Evolutionary conservation across 805 yeast genomes (phyloP).

Genomic region (Candida ortonii): DNA sequence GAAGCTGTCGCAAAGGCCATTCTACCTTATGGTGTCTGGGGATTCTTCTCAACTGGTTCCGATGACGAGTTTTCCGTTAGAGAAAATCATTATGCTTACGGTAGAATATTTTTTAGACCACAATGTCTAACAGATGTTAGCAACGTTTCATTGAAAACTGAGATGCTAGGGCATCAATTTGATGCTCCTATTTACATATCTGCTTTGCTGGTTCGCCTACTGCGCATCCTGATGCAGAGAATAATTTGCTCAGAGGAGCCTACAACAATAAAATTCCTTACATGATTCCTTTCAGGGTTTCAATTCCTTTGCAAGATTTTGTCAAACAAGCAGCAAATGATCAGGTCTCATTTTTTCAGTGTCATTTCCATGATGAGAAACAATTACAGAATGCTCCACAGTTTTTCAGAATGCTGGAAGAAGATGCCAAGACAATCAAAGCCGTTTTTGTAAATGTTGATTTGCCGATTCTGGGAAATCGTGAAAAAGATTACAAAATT

Average conservation of each 20-base stretch:
- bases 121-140: constrained; percentile 71
- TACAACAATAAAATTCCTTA: constrained; percentile 66
- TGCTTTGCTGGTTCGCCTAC: constrained; percentile 88
- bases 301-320: constrained; percentile 79
- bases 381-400: constrained; percentile 55
- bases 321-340: constrained; percentile 54
- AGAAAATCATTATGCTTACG: constrained; percentile 86
- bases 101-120: constrained; percentile 84
- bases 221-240: constrained; percentile 89
- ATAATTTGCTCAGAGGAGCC: constrained; percentile 69
- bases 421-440: constrained; percentile 52
- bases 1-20: constrained; percentile 80
- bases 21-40: constrained; percentile 76
- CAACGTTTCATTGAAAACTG: constrained; percentile 57
- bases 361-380: constrained; percentile 63
- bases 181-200: constrained; percentile 81
- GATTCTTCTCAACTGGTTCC: constrained; percentile 84
- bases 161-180: constrained; percentile 63
- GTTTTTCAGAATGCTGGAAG: constrained; percentile 21
- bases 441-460: constrained; percentile 84
- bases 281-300: constrained; percentile 84
- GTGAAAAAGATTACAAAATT: constrained; percentile 80
- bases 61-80: constrained; percentile 88
- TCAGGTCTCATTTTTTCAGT: constrained; percentile 80
- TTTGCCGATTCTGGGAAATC: constrained; percentile 80